Base-by-base conservation (phyloP, 2,329 filamentous ascomycete genomes). In the Colletotrichum truncatum region DNA sequence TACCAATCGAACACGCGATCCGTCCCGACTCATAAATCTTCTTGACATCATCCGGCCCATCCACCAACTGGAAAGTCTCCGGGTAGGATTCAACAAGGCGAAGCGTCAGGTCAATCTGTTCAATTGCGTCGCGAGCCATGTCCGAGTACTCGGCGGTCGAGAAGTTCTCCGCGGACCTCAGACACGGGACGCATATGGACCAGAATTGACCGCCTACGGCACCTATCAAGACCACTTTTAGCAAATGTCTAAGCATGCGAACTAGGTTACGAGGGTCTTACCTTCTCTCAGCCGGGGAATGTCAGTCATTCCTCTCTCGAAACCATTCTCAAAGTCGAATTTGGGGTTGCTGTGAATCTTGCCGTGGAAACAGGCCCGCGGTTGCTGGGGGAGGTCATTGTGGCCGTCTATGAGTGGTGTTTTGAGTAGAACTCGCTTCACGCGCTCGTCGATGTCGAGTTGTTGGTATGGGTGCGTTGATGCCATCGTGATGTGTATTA, bases 361-460 rank as follows among this genome's bases (percentile, higher is more conserved):
- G 52, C 74, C 72, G 32, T 74, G 71, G 54, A 73, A 74, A 38
- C 64, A 70, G 18, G 67, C 70, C 14, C 70, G 57, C 3, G 70
- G 68, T 21, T 71, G 71, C 16, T 75, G 73, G 0, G 76, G 75
- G 0, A 77, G 70, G 38, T 78, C 76, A 59, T 77, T 77, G 51
- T 78, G 76, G 3, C 76, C 75, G 57, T 78, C 76, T 21, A 76
- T 74, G n/a, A 77, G 71, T 0, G 73, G 74, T 0, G 74, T 75
- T 10, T 52, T 52, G 3, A 58, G 49, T 4, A 75, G 64, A 2
- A 76, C 72, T 7, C 72, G 53, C 59, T 75, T 74, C 9, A 73
- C 72, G 4, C 74, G 67, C 39, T 75, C 72, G 57, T 73, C 73
- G 4, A 74, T 61, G 30, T 65, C 12, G 4, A 65, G 48, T 3